These are phyloP conservation scores for Diplodia intermedia DNA, from an alignment of 2,329 filamentous ascomycete genomes.

Conservation along the genomic window DNA sequence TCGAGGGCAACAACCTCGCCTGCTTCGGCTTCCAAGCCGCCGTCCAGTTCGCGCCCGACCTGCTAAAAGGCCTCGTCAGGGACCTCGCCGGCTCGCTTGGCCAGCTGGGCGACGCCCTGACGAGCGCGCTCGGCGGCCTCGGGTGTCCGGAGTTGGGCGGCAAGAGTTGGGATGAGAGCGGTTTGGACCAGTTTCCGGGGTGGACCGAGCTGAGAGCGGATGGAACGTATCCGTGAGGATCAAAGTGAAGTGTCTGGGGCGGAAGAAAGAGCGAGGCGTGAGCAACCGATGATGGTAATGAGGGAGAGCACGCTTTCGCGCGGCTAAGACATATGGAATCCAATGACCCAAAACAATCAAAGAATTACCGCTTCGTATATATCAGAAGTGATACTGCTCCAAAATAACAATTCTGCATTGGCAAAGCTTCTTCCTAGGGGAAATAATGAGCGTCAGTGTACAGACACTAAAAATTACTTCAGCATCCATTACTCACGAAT, in stretches of 20 bases:
- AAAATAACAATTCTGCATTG: too few relatives aligned
- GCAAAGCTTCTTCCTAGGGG: too few relatives aligned
- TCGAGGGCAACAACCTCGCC: conserved; percentile 57
- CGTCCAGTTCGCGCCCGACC: conserved; percentile 53
- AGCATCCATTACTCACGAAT: too few relatives aligned
- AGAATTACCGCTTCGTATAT: too few relatives aligned
- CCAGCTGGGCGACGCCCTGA: conserved; percentile 47
- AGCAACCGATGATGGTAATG: too few relatives aligned
- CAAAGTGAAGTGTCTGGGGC: too few relatives aligned
- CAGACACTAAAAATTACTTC: too few relatives aligned
- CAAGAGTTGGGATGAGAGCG: conserved; percentile 15
- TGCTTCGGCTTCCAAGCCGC: conserved; percentile 54
- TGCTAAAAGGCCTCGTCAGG: conserved; percentile 47
- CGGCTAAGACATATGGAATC: too few relatives aligned
- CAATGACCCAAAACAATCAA: too few relatives aligned
- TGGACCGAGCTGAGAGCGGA: not conserved
- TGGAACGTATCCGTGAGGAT: not conserved
- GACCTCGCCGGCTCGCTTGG: conserved; percentile 44
- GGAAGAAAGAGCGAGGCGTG: not conserved
- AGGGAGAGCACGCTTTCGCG: too few relatives aligned
- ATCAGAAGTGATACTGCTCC: too few relatives aligned
- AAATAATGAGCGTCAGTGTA: too few relatives aligned
- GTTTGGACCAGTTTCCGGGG: conserved; percentile 23
- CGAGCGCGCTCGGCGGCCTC: conserved; percentile 27
- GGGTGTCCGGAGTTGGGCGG: conserved; percentile 34